Evolutionary conservation across 2,329 filamentous ascomycete species (phyloP).

Genomic region (Whalleya microplaca): DNA sequence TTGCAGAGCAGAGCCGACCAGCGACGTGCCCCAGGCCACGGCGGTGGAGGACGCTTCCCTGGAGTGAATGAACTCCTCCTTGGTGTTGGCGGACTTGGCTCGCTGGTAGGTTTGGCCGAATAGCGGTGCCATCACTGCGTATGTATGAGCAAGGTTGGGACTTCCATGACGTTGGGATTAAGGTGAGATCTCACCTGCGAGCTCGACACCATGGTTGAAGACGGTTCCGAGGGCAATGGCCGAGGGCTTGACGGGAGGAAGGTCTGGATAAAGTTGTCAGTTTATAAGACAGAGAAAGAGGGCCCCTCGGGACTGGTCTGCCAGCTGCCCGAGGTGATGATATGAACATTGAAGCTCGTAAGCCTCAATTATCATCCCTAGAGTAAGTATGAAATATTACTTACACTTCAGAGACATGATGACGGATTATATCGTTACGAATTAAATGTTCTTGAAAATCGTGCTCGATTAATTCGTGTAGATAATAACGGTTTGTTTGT

Average conservation of each 20-base stretch:
- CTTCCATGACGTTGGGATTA: background rate
- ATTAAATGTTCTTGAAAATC: constrained; percentile 3
- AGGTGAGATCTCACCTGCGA: constrained; percentile 55
- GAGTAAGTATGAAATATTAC: constrained; percentile 29
- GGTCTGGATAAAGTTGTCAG: constrained; percentile 45
- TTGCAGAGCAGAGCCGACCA: constrained; percentile 87
- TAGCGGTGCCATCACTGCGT: constrained; percentile 74
- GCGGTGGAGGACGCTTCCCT: constrained; percentile 90
- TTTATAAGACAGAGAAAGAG: background rate
- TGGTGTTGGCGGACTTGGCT: constrained; percentile 87
- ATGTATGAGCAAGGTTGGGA: constrained; percentile 2
- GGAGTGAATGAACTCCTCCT: constrained; percentile 94
- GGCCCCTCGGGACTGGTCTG: no score
- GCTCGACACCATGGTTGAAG: constrained; percentile 92
- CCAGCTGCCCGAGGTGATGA: no score
- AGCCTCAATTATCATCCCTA: background rate
- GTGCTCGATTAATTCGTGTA: constrained; percentile 2
- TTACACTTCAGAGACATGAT: constrained; percentile 65
- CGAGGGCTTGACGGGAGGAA: constrained; percentile 88
- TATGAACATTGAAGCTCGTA: background rate
- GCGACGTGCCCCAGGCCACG: constrained; percentile 85
- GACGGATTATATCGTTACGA: constrained; percentile 24
- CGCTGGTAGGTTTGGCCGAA: constrained; percentile 95
- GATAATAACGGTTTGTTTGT: constrained; percentile 1
- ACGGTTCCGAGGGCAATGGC: constrained; percentile 94